A percentile compares a stretch with the other conserved stretches of the same genome.
Conservation (phyloP, 2,329 filamentous ascomycete species). For the Xylaria sp. region DNA sequence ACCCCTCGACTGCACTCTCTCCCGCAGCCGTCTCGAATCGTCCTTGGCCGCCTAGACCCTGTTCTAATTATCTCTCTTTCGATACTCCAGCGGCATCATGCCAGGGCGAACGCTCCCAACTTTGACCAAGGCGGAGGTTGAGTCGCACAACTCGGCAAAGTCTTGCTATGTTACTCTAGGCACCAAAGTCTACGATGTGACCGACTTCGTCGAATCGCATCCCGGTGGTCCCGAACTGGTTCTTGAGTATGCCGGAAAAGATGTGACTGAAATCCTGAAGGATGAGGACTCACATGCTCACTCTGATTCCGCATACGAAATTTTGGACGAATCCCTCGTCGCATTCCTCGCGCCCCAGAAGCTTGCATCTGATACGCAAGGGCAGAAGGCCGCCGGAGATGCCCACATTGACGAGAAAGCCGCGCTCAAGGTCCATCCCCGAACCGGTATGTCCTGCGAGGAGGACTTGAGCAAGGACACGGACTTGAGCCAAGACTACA, state of each 20-base stretch:
- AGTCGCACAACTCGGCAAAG: conserved; percentile 75
- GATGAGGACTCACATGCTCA: conserved; percentile 84
- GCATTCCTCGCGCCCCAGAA: conserved; percentile 75
- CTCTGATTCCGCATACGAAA: conserved; percentile 92
- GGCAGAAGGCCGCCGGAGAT: conserved; percentile 42
- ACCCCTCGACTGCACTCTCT: neutral
- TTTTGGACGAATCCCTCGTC: conserved; percentile 84
- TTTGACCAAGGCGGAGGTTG: conserved; percentile 80
- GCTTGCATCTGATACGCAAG: conserved; percentile 47
- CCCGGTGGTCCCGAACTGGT: conserved; percentile 89
- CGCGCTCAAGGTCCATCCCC: conserved; percentile 55
- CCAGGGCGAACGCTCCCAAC: conserved; percentile 82
- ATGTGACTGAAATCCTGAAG: conserved; percentile 80
- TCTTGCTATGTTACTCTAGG: conserved; percentile 95
- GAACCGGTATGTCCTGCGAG: conserved; percentile 85
- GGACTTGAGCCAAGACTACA: conserved; percentile 76
- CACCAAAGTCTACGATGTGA: conserved; percentile 92
- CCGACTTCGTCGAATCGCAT: conserved; percentile 86
- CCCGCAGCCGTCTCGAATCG: neutral
- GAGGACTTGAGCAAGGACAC: conserved; percentile 89
- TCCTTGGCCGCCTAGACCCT: neutral
- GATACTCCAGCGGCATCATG: conserved; percentile 58
- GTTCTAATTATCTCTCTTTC: neutral
- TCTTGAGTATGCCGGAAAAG: conserved; percentile 87
- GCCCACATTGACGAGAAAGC: conserved; percentile 44